Evolutionary conservation across 2,329 filamentous ascomycete genomes (phyloP).

Genomic region (Trichoderma asperellum): DNA sequence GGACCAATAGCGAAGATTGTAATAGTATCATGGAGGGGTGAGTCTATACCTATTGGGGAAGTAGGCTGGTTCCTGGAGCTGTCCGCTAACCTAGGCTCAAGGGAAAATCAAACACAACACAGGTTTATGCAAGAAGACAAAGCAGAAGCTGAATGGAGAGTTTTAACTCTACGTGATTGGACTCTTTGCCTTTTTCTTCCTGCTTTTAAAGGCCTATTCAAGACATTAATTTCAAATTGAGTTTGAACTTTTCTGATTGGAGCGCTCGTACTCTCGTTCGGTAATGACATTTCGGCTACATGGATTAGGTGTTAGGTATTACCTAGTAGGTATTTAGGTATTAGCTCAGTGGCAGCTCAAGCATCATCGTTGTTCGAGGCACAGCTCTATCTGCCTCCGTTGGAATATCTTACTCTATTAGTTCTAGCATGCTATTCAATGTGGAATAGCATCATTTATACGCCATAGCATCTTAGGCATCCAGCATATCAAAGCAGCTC

Average conservation of each 20-base stretch:
- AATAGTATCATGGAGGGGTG: slow-evolving; percentile 2
- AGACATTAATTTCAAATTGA: background rate
- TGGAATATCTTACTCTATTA: slow-evolving; percentile 1
- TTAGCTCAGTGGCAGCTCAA: background rate
- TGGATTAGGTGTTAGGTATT: too few species aligned
- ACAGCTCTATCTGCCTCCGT: background rate
- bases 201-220: background rate
- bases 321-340: too few species aligned
- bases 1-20: background rate
- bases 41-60: slow-evolving; percentile 18
- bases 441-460: background rate
- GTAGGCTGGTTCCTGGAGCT: background rate
- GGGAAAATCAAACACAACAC: slow-evolving; percentile 1
- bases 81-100: background rate
- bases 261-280: background rate
- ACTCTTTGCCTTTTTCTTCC: background rate
- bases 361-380: background rate
- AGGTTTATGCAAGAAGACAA: background rate
- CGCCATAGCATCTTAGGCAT: background rate
- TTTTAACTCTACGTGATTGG: background rate
- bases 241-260: background rate
- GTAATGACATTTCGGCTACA: background rate
- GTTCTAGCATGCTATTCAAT: background rate
- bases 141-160: background rate
- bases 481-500: background rate